Base-by-base conservation (phyloP, 2,329 filamentous ascomycete genomes). In the Diplodia mutila region DNA sequence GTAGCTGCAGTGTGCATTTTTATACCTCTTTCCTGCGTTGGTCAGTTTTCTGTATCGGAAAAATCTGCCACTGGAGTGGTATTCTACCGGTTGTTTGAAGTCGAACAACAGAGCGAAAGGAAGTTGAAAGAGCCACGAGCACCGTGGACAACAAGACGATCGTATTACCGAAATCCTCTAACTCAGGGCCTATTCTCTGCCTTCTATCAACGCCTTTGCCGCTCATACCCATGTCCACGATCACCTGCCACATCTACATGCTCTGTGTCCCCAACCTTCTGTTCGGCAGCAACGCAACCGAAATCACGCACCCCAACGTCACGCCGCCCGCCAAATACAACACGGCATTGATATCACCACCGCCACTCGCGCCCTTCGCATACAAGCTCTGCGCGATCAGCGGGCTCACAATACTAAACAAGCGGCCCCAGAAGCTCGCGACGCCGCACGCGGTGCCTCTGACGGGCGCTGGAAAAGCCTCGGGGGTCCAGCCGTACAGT, bases 331-430 rank as follows among this genome's bases (percentile, higher is more conserved):
- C 86, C 25, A 88, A 73, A 70, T 87, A 88, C 65, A 88, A 68
- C 0, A 87, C 84, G 4, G 78, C 79, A 68, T 87, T 86, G 6
- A 84, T 73, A 48, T 81, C 77, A 0, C 81, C 77, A 7, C 74
- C 70, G 0, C 73, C 75, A 51, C 21, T 72, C 67, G 27, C 68
- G 67, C 54, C 23, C 25, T 42, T 48, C 9, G 76, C 75, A 71
- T 72, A 76, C 68, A 76, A 73, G n/a, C 83, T 77, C 70, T 86
- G 82, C 4, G 84, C 85, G 65, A 86, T 85, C 46, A 88, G 72
- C 0, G 86, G 86, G 46, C 84, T 85, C 18, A 88, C 81, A 53
- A 89, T 88, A 11, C 85, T 84, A 70, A 86, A 86, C 27, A 88
- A 65, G 1, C 86, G 75, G 1, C 86, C 86, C 85, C 85, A 87